Conservation (phyloP, 306 rosid genomes). For the Mimosa bimucronata region DNA sequence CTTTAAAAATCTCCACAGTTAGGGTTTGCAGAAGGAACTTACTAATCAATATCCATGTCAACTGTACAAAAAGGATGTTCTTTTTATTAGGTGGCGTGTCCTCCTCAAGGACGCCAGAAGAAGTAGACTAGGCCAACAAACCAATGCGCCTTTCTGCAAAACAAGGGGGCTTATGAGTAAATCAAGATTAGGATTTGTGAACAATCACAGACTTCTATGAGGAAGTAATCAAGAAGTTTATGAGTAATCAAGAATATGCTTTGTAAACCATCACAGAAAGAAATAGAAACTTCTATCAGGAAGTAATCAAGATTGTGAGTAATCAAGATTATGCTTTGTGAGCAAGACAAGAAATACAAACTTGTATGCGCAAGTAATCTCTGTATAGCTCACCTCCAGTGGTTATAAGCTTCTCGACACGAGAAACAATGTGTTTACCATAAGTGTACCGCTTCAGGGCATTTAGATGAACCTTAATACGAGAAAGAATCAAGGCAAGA, state of each 20-base stretch:
- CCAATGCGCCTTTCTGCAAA: slow-evolving; percentile 93
- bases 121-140: slow-evolving; percentile 60
- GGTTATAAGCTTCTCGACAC: slow-evolving; percentile 93
- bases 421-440: slow-evolving; percentile 93
- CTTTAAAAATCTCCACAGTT: slow-evolving; percentile 34
- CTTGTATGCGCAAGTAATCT: slow-evolving; percentile 18
- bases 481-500: slow-evolving; percentile 87
- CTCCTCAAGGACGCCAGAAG: slow-evolving; percentile 46
- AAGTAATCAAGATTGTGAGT: slow-evolving; percentile 9
- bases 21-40: slow-evolving; percentile 43
- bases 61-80: slow-evolving; percentile 72
- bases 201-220: background rate
- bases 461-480: slow-evolving; percentile 93
- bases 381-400: slow-evolving; percentile 70
- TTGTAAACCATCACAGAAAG: too few relatives aligned
- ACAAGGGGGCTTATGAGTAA: slow-evolving; percentile 26
- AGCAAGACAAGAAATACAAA: slow-evolving; percentile 21
- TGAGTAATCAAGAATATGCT: too few relatives aligned
- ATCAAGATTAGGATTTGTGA: slow-evolving; percentile 7
- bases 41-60: slow-evolving; percentile 54
- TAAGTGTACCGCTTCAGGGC: slow-evolving; percentile 90
- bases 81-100: slow-evolving; percentile 43
- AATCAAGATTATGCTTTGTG: slow-evolving; percentile 3
- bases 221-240: too few relatives aligned
- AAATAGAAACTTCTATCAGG: too few relatives aligned